Base-by-base conservation (phyloP, 352 stramenopile species). In the Globisporangium rhizosaccharum region DNA sequence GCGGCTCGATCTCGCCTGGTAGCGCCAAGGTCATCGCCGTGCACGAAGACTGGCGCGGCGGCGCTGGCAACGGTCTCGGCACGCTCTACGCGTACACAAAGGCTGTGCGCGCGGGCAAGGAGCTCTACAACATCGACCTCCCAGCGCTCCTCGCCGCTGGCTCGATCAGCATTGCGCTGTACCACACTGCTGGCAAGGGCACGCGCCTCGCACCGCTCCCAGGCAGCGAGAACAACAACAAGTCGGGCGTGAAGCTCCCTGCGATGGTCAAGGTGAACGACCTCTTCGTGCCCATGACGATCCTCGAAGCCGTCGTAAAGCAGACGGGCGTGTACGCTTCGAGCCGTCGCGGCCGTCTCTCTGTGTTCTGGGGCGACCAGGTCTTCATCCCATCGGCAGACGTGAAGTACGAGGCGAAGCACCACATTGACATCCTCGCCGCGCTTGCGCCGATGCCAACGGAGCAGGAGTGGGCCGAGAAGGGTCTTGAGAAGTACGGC, bases 191-290 rank as follows among this genome's bases (percentile, higher is more conserved):
- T 10, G 97, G 97, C 66, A 99, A 99, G 73, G 97, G 96, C 48
- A 99, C 97, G 54, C 91, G 97, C 25, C 84, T 99, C 25, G 96
- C 97, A 45, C 97, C 96, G 46, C 76, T 99, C 41, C 96, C 96
- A 8, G 97, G 96, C 42, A 96, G 85, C 53, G 97, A 99, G 69
- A 99, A 99, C 80, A 99, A 99, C 78, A 99, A 99, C 83, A 99
- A 99, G 78, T 97, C 96, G 26, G 97, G 96, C 56, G 97, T 99
- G 48, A 99, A 99, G 91, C 82, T 99, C 33, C 96, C 96, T 4
- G 92, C 96, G 47, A 97, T 94, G 70, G 77, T 97, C 66, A 80
- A 90, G 67, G 81, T 96, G 46, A 79, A 84, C 58, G 85, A 94
- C 36, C 79, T 87, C 52, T 82, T 84, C 25, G 85, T 97, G 67